Conservation (phyloP, 2,329 filamentous ascomycete species). For the Aspergillus thermomutatus region DNA sequence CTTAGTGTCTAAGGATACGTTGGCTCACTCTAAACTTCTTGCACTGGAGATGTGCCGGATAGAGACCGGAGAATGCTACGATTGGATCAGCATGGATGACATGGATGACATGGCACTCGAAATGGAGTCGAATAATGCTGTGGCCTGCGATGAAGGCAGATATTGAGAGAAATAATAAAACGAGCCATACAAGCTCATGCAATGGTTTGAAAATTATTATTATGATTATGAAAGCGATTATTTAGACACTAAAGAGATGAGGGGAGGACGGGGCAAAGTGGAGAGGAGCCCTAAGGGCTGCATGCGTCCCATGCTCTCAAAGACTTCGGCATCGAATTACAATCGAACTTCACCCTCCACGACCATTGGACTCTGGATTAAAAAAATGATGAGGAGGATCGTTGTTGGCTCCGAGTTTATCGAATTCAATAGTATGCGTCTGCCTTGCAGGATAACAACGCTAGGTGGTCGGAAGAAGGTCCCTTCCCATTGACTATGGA, state of each 20-base stretch:
- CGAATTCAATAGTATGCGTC: background rate
- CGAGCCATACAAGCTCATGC: background rate
- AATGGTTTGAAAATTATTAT: background rate
- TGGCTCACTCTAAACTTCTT: background rate
- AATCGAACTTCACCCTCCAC: background rate
- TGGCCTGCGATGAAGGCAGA: background rate
- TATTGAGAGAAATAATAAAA: background rate
- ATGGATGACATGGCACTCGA: background rate
- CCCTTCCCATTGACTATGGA: background rate
- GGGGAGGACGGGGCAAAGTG: background rate
- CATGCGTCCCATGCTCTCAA: slow-evolving; percentile 1
- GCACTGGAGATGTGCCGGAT: background rate
- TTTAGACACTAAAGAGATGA: background rate
- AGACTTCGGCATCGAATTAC: background rate
- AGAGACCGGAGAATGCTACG: background rate
- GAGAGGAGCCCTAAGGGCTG: background rate
- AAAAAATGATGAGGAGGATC: background rate
- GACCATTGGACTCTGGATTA: background rate
- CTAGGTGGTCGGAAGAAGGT: slow-evolving; percentile 7
- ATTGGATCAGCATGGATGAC: background rate
- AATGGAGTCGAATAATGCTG: background rate
- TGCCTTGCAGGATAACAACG: slow-evolving; percentile 5
- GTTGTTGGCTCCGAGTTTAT: background rate
- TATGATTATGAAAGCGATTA: too few relatives aligned
- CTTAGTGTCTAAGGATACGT: background rate